phyloP scores from a whole-genome alignment of 140 eudicot species.

The Erigeron philadelphicus region DNA sequence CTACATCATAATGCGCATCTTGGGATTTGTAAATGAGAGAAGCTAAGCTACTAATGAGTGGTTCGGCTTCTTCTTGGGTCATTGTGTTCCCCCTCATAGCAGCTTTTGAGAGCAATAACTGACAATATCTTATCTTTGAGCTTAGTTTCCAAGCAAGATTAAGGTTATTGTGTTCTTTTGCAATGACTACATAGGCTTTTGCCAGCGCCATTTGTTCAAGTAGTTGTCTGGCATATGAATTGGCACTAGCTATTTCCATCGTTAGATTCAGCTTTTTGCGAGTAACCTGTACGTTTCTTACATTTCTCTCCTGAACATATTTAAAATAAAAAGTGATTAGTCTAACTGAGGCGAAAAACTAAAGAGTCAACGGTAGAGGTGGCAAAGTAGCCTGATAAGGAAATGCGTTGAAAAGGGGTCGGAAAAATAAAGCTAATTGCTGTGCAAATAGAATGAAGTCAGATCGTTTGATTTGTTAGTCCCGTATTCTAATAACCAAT shows the following conservation, averaged over 20 bases:
- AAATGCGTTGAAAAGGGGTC: too few species aligned
- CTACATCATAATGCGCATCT: slow-evolving; percentile 81
- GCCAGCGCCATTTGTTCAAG: slow-evolving; percentile 87
- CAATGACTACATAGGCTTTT: slow-evolving; percentile 77
- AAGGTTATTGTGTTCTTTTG: slow-evolving; percentile 84
- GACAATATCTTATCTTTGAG: slow-evolving; percentile 69
- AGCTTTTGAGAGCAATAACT: slow-evolving; percentile 76
- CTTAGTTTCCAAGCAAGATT: slow-evolving; percentile 89
- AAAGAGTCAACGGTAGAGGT: not conserved
- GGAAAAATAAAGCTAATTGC: too few species aligned
- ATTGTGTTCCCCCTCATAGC: slow-evolving; percentile 67
- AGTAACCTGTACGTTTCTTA: slow-evolving; percentile 32
- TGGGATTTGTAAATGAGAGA: slow-evolving; percentile 70
- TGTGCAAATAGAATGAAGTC: too few species aligned
- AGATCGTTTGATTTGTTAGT: too few species aligned
- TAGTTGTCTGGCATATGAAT: slow-evolving; percentile 66
- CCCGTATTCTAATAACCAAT: too few species aligned
- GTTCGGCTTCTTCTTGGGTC: slow-evolving; percentile 63
- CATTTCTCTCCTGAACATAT: slow-evolving; percentile 52
- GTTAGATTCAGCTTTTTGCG: slow-evolving; percentile 51
- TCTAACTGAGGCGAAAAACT: not conserved
- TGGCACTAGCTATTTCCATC: slow-evolving; percentile 46
- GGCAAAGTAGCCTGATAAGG: too few species aligned
- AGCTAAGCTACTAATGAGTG: slow-evolving; percentile 51
- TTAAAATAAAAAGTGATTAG: slow-evolving; percentile 7